Evolutionary conservation across 768 basidiomycete species (phyloP), one percentile per base, ranked within the genome.

Genomic region (Sarcomyxa edulis): DNA sequence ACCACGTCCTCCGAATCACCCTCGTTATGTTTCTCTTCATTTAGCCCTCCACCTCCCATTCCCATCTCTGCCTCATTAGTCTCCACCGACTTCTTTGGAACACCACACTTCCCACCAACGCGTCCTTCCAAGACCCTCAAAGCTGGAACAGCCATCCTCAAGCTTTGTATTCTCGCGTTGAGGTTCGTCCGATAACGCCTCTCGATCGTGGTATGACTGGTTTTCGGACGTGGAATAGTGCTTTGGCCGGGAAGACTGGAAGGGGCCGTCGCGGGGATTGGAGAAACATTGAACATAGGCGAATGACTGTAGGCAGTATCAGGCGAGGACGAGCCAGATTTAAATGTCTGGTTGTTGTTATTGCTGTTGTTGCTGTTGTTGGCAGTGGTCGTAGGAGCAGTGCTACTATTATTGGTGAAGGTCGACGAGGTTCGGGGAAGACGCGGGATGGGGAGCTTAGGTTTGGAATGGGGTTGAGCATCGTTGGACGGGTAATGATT

Each of bases 191-290:
- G 81, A 58, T 92, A 92, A 28, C 89, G 74, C 7, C 89, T 74
- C 59, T 92, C 89, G 43, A 92, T 91, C 15, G 88, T 90, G 3
- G 89, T 92, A 53, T 92, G 89, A 48, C 83, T 84, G 0, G 89
- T 91, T 62, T 91, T 92, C n/a, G 82, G 77, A 1, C 82, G 72
- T 2, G 59, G 43, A 14, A 46, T 25, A 44, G 55, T 18, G 50
- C 47, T 40, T 18, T 49, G 42, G 30, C 39, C 47, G 33, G 27
- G 48, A 35, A 38, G 51, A 37, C 28, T 43, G 48, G 30, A 48
- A 32, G 5, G 48, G 42, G 23, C 43, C 45, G 16, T 48, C 46
- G 7, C 10, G 50, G 44, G 6, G 51, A 38, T n/a, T 63, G 56
- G 9, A 65, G 62, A 6, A 64, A 65, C 3, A 66, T 59, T 10